A percentile compares a stretch with the other conserved stretches of the same genome.
Conservation (phyloP, 2,329 filamentous ascomycete genomes). For the Fusarium paranaense region DNA sequence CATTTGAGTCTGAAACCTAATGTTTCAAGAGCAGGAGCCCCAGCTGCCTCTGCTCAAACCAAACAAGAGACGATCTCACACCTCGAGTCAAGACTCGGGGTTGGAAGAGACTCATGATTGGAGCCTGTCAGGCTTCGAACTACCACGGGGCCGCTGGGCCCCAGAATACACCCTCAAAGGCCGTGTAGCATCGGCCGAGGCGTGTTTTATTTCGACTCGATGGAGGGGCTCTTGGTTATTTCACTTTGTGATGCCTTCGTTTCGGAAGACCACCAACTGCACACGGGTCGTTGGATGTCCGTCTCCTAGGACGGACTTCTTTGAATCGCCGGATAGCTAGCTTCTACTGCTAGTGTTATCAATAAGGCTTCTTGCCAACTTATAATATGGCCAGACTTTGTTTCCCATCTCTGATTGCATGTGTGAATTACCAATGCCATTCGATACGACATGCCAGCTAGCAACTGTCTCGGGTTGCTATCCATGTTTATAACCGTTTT, state of each 20-base stretch:
- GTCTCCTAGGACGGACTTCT: slow-evolving; percentile 34
- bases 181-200: slow-evolving; percentile 29
- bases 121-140: slow-evolving; percentile 24
- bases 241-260: slow-evolving; percentile 30
- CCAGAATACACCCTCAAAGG: neutral
- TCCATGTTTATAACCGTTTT: neutral
- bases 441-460: neutral
- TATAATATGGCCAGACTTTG: neutral
- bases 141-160: neutral
- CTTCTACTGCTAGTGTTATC: slow-evolving; percentile 13
- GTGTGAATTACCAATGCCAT: neutral
- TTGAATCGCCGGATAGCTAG: slow-evolving; percentile 20
- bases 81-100: neutral
- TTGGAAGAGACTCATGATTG: slow-evolving; percentile 23
- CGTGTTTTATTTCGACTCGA: slow-evolving; percentile 16
- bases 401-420: neutral
- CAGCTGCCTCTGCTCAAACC: neutral
- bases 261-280: slow-evolving; percentile 36
- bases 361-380: neutral
- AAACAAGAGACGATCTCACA: neutral
- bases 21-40: neutral
- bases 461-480: neutral
- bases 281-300: slow-evolving; percentile 36
- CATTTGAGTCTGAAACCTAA: slow-evolving; percentile 7
- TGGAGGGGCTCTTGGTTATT: slow-evolving; percentile 32